A percentile compares a stretch with the other conserved stretches of the same genome.
Conservation (phyloP, 2,329 filamentous ascomycete species). For the Macroventuria anomochaeta region DNA sequence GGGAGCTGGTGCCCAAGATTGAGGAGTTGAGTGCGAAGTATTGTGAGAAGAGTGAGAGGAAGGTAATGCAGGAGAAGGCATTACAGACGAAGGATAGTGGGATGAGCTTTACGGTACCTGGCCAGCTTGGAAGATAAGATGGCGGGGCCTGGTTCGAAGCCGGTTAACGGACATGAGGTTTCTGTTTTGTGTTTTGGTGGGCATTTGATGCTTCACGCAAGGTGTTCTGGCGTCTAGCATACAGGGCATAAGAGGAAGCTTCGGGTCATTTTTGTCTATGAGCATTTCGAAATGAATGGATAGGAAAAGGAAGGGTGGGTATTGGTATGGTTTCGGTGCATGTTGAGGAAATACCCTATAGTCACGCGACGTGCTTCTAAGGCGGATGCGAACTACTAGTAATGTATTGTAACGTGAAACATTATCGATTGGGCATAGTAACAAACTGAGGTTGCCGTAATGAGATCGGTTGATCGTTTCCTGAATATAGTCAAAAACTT, state of each 20-base stretch:
- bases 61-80: constrained; percentile 3
- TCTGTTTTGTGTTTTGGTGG: background rate
- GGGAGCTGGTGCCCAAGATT: constrained; percentile 59
- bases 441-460: no score
- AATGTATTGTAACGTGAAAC: background rate
- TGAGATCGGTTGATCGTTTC: no score
- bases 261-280: no score
- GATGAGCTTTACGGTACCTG: constrained; percentile 1
- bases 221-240: no score
- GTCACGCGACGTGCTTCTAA: background rate
- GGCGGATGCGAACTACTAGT: background rate
- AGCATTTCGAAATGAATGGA: background rate
- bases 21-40: constrained; percentile 52
- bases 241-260: no score
- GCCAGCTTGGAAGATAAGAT: background rate
- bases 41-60: constrained; percentile 5
- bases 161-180: no score
- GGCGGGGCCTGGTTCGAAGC: no score
- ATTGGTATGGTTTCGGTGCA: background rate
- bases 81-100: constrained; percentile 12
- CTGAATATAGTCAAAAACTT: no score
- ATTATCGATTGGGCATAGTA: no score
- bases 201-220: no score
- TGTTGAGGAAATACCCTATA: background rate
- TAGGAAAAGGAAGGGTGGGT: background rate